These are phyloP conservation scores for Firmiana major DNA, from an alignment of 345 rosid genomes.

Conservation along the genomic window DNA sequence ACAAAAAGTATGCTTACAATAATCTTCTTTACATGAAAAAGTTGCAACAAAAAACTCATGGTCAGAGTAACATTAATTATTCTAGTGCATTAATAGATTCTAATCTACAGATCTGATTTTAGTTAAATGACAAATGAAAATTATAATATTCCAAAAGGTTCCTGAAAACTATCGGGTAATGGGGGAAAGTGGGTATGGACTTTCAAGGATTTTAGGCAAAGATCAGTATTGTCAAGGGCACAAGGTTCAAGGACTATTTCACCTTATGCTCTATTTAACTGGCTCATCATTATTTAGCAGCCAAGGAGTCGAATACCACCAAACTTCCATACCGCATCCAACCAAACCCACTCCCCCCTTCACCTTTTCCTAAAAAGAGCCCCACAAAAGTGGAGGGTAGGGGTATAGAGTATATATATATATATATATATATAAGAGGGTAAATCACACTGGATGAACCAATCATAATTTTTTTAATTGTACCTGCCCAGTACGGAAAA, in stretches of 20 bases:
- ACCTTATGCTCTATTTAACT: neutral
- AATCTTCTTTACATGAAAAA: neutral
- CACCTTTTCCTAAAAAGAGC: neutral
- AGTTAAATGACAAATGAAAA: neutral
- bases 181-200: neutral
- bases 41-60: neutral
- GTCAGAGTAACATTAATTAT: neutral
- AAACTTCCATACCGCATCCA: neutral
- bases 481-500: slow-evolving; percentile 98
- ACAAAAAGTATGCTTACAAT: neutral
- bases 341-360: neutral
- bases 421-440: no score
- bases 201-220: neutral
- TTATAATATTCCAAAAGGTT: neutral
- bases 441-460: neutral
- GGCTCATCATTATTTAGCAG: neutral
- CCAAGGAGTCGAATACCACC: neutral
- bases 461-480: slow-evolving; percentile 1
- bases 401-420: neutral
- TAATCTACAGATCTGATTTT: neutral
- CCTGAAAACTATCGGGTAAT: neutral
- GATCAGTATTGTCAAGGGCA: neutral
- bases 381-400: neutral
- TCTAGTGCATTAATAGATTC: neutral
- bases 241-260: neutral